Evolutionary conservation across 768 basidiomycete species (phyloP), one percentile per base, ranked within the genome.

Genomic region (Agaricus subrufescens): DNA sequence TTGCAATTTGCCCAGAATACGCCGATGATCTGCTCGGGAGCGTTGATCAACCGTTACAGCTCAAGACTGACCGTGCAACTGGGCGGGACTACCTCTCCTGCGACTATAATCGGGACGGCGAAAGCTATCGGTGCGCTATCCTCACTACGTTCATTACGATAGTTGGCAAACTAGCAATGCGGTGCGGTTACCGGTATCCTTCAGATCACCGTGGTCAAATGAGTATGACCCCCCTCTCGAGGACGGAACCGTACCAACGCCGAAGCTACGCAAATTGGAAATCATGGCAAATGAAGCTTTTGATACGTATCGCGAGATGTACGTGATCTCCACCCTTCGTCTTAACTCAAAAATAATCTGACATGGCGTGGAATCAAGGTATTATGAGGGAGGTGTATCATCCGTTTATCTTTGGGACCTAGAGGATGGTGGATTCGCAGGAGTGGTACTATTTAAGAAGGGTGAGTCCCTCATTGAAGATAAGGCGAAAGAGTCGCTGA

Each of bases 381-480:
- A 99, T 76, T 99, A 86, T 69, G 97, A 98, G 71, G 96, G 96
- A n/a, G 97, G 97, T 3, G 87, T 93, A 2, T 97, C 94, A 27
- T 94, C 91, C 25, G 96, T 97, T 14, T 99, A 95, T 71, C 84
- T 99, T 19, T 99, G 97, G 97, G 96, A 98, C 67, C 79, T 94
- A 27, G 96, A 98, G 56, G 95, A 98, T 63, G 92, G 91, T 14
- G 91, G 89, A 50, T 98, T 98, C 70, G 96, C 97, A 8, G 97
- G 97, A 9, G 96, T 96, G 1, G 97, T 98, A 1, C 73, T 99
- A 52, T 75, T 99, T 60, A 97, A 98, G 79, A 99, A 98, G 75
- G 80, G 95, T 95, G 57, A 57, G 77, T 64, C 44, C 42, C 23
- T 39, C n/a, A 23, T 62, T 34, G 25, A 8, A 38, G 46, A 27